phyloP scores from a whole-genome alignment of 1,139 yeast genomes.

The Insectozyma bohioensis region DNA sequence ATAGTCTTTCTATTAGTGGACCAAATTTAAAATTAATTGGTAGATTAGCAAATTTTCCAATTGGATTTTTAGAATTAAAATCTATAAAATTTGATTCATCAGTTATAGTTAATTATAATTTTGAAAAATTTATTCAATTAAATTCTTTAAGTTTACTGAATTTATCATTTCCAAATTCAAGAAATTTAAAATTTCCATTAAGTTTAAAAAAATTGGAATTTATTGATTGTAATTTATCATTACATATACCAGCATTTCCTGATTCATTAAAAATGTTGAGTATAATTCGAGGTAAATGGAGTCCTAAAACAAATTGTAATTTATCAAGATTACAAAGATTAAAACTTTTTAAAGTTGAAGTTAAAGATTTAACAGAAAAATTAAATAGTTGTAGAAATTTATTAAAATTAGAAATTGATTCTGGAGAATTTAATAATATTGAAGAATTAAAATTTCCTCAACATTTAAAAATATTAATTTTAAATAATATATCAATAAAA shows the following conservation, averaged over 20 bases:
- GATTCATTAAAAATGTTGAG: constrained; percentile 12
- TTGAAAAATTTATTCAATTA: constrained; percentile 11
- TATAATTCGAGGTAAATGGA: constrained; percentile 14
- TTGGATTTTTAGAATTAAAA: constrained; percentile 11
- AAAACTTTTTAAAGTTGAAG: constrained; percentile 11
- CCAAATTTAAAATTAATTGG: constrained; percentile 7
- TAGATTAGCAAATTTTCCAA: constrained; percentile 11
- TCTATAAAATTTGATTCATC: constrained; percentile 13
- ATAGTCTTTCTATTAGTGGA: constrained; percentile 12
- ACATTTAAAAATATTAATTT: constrained; percentile 9
- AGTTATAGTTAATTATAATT: constrained; percentile 10
- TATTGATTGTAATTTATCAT: constrained; percentile 13
- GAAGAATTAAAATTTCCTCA: constrained; percentile 8
- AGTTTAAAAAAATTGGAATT: constrained; percentile 13
- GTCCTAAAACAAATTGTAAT: constrained; percentile 11
- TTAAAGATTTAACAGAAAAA: constrained; percentile 14
- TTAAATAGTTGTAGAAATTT: constrained; percentile 10
- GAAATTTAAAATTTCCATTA: constrained; percentile 11
- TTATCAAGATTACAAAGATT: constrained; percentile 11
- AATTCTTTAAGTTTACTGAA: constrained; percentile 11
- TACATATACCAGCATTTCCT: constrained; percentile 14
- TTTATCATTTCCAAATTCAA: constrained; percentile 11
- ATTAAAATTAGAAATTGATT: constrained; percentile 10
- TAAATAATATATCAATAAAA: constrained; percentile 6
- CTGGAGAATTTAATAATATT: constrained; percentile 5